These are phyloP conservation scores for Prunus mira DNA, from an alignment of 306 rosid species.

Conservation along the genomic window DNA sequence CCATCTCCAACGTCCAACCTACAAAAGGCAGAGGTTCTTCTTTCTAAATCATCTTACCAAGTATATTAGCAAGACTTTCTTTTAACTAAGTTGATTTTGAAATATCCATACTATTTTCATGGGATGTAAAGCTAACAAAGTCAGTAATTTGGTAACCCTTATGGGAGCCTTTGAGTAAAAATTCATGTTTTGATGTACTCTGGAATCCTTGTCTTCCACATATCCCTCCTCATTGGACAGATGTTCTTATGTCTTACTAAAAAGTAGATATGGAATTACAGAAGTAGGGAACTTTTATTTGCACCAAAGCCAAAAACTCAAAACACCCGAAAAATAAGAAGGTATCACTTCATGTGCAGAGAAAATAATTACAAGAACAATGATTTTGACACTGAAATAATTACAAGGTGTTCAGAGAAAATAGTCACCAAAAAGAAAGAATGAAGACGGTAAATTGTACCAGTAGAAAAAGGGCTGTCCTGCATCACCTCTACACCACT, in stretches of 20 bases:
- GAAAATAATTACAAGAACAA: too few relatives aligned
- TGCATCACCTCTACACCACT: slow-evolving; percentile 36
- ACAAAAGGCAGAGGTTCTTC: not conserved
- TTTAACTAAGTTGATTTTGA: too few relatives aligned
- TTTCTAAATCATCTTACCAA: not conserved
- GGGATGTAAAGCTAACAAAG: not conserved
- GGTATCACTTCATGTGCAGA: too few relatives aligned
- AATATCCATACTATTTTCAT: too few relatives aligned
- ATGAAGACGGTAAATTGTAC: slow-evolving; percentile 5
- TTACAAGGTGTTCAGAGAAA: too few relatives aligned
- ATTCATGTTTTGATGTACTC: not conserved
- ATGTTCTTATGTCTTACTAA: not conserved
- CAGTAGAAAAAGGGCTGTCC: slow-evolving; percentile 47
- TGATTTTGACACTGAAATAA: too few relatives aligned
- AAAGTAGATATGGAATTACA: not conserved
- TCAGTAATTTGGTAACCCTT: not conserved
- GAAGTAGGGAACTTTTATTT: too few relatives aligned
- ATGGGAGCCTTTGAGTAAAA: not conserved
- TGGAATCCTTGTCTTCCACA: not conserved
- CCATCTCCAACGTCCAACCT: slow-evolving; percentile 53
- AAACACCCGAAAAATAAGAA: too few relatives aligned
- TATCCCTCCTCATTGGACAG: not conserved
- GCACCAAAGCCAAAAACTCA: too few relatives aligned
- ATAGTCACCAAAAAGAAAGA: too few relatives aligned
- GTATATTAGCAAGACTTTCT: not conserved